Conservation (phyloP, 2,329 filamentous ascomycete genomes). For the Fusarium ambrosium region DNA sequence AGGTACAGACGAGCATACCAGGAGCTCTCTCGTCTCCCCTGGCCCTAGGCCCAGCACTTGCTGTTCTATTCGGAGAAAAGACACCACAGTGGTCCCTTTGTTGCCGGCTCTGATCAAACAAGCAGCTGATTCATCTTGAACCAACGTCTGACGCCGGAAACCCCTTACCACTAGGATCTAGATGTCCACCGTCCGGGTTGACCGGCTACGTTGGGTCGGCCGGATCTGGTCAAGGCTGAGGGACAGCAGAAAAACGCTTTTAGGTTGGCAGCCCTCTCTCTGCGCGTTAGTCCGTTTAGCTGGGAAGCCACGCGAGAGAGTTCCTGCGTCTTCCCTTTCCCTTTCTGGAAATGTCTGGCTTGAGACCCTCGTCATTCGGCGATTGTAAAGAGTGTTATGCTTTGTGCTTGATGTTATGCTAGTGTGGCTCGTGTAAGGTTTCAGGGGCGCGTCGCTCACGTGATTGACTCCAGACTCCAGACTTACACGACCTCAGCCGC, state of each 20-base stretch:
- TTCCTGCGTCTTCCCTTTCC: neutral
- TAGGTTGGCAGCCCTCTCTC: slow-evolving; percentile 21
- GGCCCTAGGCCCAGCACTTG: slow-evolving; percentile 20
- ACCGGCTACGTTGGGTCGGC: slow-evolving; percentile 20
- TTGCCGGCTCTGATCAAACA: neutral
- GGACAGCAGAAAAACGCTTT: slow-evolving; percentile 1
- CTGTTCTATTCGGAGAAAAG: slow-evolving; percentile 8
- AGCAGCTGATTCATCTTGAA: neutral
- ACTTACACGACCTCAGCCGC: slow-evolving; percentile 6
- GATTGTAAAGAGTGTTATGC: neutral
- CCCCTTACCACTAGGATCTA: slow-evolving; percentile 9
- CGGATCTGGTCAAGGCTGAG: slow-evolving; percentile 39
- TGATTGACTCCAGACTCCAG: slow-evolving; percentile 3
- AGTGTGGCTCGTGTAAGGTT: neutral
- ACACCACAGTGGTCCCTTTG: neutral
- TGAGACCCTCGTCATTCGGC: neutral
- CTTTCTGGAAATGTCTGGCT: slow-evolving; percentile 1
- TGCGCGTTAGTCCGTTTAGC: slow-evolving; percentile 3
- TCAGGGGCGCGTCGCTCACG: slow-evolving; percentile 12
- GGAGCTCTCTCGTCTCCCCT: neutral
- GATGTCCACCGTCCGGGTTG: slow-evolving; percentile 28
- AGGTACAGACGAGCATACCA: slow-evolving; percentile 5
- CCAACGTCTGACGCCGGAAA: neutral
- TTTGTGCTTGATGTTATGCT: neutral
- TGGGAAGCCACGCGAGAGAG: slow-evolving; percentile 7